Evolutionary conservation across 345 rosid genomes (phyloP).

Genomic region (Adansonia digitata): DNA sequence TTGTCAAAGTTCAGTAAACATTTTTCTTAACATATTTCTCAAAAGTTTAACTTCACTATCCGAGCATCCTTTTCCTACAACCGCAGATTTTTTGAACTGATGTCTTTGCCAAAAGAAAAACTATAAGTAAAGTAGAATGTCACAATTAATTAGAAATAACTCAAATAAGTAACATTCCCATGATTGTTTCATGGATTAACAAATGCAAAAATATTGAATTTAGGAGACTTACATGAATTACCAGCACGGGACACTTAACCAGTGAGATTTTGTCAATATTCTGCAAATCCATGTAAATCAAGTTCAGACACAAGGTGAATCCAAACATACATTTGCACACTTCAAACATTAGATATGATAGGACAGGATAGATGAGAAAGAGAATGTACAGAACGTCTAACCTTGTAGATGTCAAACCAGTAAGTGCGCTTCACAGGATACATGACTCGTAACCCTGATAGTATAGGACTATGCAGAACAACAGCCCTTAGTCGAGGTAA

Average conservation of each 20-base stretch:
- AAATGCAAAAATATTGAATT: conserved; percentile 11
- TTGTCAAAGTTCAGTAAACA: no score
- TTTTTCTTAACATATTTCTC: conserved; percentile 10
- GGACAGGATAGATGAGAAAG: neutral
- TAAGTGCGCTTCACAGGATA: conserved; percentile 89
- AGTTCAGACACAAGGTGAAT: neutral
- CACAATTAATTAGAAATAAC: neutral
- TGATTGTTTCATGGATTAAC: conserved; percentile 1
- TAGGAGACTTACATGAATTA: conserved; percentile 73
- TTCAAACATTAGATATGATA: neutral
- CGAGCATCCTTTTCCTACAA: neutral
- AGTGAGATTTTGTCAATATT: conserved; percentile 83
- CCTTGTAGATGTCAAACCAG: conserved; percentile 98
- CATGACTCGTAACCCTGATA: conserved; percentile 96
- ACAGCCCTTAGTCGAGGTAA: conserved; percentile 73
- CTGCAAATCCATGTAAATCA: conserved; percentile 33
- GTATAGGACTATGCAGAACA: conserved; percentile 89
- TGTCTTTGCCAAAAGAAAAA: neutral
- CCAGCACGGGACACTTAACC: conserved; percentile 87
- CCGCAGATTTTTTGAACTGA: neutral
- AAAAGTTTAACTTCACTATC: neutral
- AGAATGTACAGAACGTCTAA: conserved; percentile 26
- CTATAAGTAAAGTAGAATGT: neutral
- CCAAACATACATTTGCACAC: conserved; percentile 8
- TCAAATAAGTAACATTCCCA: neutral